These are phyloP conservation scores for Auricularia auricula-judae DNA, from an alignment of 768 basidiomycete genomes.

Conservation along the genomic window DNA sequence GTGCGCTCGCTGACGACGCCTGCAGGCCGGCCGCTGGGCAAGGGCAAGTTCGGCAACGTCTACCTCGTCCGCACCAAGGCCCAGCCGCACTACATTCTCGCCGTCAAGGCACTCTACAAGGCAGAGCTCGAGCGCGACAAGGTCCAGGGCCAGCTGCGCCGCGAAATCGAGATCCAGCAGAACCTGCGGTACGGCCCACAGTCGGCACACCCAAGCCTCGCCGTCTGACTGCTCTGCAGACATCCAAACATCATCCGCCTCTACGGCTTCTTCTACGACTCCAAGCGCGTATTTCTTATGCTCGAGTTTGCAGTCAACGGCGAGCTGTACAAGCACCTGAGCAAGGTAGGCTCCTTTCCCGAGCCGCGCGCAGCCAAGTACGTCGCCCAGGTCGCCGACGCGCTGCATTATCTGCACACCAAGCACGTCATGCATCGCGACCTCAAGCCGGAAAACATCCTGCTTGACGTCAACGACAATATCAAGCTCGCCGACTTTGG, in stretches of 20 bases:
- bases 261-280: slow-evolving; percentile 30
- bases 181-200: slow-evolving; percentile 23
- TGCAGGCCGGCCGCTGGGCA: neutral
- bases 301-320: slow-evolving; percentile 29
- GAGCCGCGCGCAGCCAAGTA: slow-evolving; percentile 29
- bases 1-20: neutral
- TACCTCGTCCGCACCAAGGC: slow-evolving; percentile 71
- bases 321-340: slow-evolving; percentile 28
- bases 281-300: slow-evolving; percentile 28
- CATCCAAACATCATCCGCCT: slow-evolving; percentile 29
- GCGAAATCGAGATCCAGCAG: slow-evolving; percentile 38
- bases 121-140: slow-evolving; percentile 29
- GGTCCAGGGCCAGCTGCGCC: slow-evolving; percentile 35
- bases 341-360: slow-evolving; percentile 23
- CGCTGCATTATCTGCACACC: slow-evolving; percentile 31
- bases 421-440: slow-evolving; percentile 42
- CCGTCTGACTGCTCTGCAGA: slow-evolving; percentile 10
- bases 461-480: slow-evolving; percentile 33
- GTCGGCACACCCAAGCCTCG: neutral
- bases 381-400: slow-evolving; percentile 37
- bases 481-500: slow-evolving; percentile 38
- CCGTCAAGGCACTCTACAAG: slow-evolving; percentile 44
- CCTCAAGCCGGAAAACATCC: slow-evolving; percentile 39
- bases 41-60: slow-evolving; percentile 39
- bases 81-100: slow-evolving; percentile 85